Conservation (phyloP, 2,329 filamentous ascomycete genomes). For the Apiospora saccharicola region DNA sequence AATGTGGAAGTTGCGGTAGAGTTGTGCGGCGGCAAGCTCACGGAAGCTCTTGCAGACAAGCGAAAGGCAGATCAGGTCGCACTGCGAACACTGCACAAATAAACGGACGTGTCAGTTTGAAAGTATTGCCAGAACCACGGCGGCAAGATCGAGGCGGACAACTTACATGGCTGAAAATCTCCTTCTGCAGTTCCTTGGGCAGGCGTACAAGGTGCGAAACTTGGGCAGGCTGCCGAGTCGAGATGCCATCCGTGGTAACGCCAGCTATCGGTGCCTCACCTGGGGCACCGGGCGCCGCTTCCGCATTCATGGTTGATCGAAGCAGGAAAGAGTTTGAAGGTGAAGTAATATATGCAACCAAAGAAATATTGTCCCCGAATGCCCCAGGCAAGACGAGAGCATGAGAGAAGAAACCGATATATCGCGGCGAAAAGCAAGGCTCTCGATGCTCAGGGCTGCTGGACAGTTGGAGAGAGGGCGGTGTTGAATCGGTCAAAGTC, state of each 20-base stretch:
- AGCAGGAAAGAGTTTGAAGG: not conserved
- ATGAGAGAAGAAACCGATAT: constrained; percentile 1
- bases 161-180: constrained; percentile 56
- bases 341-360: not conserved
- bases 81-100: constrained; percentile 53
- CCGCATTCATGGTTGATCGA: not conserved
- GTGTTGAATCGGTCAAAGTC: not conserved
- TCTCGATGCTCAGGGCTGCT: not conserved
- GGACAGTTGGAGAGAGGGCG: not conserved
- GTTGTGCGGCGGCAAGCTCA: constrained; percentile 62
- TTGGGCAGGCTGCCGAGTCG: constrained; percentile 3
- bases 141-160: not conserved
- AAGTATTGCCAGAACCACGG: not conserved
- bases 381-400: not conserved
- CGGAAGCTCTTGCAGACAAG: constrained; percentile 66
- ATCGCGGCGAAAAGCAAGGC: not conserved
- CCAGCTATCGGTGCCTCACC: not conserved
- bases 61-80: constrained; percentile 63
- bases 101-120: not conserved
- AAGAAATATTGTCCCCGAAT: not conserved
- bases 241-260: constrained; percentile 28
- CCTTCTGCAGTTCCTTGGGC: constrained; percentile 56
- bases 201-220: constrained; percentile 49
- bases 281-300: not conserved
- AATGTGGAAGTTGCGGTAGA: constrained; percentile 68